Base-by-base conservation (phyloP, 306 rosid species). In the Mimosa pudica region DNA sequence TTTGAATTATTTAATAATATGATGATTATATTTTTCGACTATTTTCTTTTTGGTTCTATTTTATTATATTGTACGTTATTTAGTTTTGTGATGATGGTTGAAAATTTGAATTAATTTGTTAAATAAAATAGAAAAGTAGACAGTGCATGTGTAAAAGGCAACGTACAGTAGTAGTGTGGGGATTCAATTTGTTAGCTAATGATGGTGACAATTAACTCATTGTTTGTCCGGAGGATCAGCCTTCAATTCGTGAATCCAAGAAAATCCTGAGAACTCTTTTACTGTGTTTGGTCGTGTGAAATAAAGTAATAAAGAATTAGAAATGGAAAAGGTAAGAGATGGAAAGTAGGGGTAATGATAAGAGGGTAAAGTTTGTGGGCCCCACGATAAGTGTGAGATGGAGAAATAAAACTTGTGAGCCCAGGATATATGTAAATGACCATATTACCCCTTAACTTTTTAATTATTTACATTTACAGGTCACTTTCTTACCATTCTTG, bases 171-270 rank as follows among this genome's bases (percentile, higher is more conserved):
- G 73, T 81, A 24, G 55, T 45, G 30, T 24, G 66, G 66, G 16
- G 68, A 30, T 48, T 10, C 65, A 67, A 65, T 77, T 47, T 61
- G 49, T 47, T 78, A 74, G 88, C 79, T 79, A 46, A 68, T 84
- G 86, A 82, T 66, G 68, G 57, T 44, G 77, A 88, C 84, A 51
- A 77, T 38, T 72, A 42, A 67, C 84, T 20, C 77, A 42, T 61
- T 47, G 10, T 78, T 57, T 86, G 85, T 77, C 81, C 10, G 45
- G 24, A 33, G 0, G 45, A 60, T 18, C 32, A 55, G 54, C 48
- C 46, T 47, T 77, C 47, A 18, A 38, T 38, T 38, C 3, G 42
- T 18, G 33, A 57, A 57, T 57, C 8, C 9, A 57, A 20, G 18
- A 57, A 57, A 3, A 6, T n/a, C 4, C 63, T 57, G 63, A n/a